Percentiles rank a stretch among this genome's conserved stretches.
Conservation (phyloP, 352 stramenopile genomes). For the Globisporangium okanoganense region DNA sequence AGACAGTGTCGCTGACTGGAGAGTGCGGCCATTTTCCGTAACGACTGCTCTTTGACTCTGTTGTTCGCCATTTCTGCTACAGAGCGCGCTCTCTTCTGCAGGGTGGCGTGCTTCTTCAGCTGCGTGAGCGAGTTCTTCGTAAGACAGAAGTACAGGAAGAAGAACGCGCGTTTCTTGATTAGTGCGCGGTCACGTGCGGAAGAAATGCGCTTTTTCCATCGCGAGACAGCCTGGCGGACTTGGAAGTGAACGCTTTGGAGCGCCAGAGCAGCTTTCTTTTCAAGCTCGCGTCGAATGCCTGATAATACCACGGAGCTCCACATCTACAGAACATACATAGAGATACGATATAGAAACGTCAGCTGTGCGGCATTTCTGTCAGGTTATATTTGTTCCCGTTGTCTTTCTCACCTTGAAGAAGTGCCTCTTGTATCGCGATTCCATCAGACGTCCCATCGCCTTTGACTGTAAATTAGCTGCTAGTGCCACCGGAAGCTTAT, state of each 20-base stretch:
- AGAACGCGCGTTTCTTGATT: constrained; percentile 13
- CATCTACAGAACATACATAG: neutral
- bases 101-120: constrained; percentile 1
- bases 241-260: constrained; percentile 1
- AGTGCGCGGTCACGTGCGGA: neutral
- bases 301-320: neutral
- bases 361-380: neutral
- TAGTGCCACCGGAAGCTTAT: neutral
- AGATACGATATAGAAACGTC: neutral
- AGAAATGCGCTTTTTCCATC: constrained; percentile 1
- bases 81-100: neutral
- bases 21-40: neutral
- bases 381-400: neutral
- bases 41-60: neutral
- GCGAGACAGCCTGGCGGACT: neutral
- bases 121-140: constrained; percentile 14
- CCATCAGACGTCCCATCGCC: neutral
- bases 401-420: constrained; percentile 3
- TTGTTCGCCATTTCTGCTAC: neutral
- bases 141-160: constrained; percentile 21
- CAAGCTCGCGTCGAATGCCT: neutral
- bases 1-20: neutral
- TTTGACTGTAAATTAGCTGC: neutral
- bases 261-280: neutral
- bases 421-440: neutral